phyloP scores from a whole-genome alignment of 495 filamentous ascomycete species.

The Penicillium angulare region DNA sequence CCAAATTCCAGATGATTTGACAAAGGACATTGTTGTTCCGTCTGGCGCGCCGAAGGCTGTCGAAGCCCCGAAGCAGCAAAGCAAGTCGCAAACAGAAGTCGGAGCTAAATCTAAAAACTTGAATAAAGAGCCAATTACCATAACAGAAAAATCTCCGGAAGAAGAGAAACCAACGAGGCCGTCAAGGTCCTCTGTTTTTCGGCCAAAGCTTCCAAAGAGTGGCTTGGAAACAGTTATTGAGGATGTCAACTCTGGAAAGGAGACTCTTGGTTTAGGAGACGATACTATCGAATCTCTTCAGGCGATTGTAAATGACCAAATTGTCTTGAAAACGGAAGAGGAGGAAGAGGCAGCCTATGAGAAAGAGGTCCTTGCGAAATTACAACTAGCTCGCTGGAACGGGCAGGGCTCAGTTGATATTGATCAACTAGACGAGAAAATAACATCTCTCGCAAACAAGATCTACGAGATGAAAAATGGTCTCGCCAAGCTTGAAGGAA shows the following conservation, averaged over 20 bases:
- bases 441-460: conserved; percentile 57
- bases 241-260: conserved; percentile 46
- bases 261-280: conserved; percentile 50
- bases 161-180: conserved; percentile 8
- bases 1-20: conserved; percentile 29
- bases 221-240: conserved; percentile 54
- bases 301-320: conserved; percentile 47
- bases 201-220: conserved; percentile 48
- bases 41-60: conserved; percentile 5
- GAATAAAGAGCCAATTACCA: conserved; percentile 1
- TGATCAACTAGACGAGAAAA: conserved; percentile 57
- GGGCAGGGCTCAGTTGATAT: conserved; percentile 47
- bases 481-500: conserved; percentile 62
- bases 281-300: conserved; percentile 64
- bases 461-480: conserved; percentile 67
- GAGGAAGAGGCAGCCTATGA: conserved; percentile 38
- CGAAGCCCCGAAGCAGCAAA: conserved; percentile 1
- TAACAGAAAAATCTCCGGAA: conserved; percentile 1
- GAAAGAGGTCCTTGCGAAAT: conserved; percentile 33
- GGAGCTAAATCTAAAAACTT: conserved; percentile 4
- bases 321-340: conserved; percentile 34
- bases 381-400: conserved; percentile 33
- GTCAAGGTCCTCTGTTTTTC: conserved; percentile 27
- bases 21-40: conserved; percentile 26
- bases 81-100: neutral